Evolutionary conservation across 2,329 filamentous ascomycete species (phyloP), one percentile per base, ranked within the genome.

Genomic region (Cladophialophora chaetospira): DNA sequence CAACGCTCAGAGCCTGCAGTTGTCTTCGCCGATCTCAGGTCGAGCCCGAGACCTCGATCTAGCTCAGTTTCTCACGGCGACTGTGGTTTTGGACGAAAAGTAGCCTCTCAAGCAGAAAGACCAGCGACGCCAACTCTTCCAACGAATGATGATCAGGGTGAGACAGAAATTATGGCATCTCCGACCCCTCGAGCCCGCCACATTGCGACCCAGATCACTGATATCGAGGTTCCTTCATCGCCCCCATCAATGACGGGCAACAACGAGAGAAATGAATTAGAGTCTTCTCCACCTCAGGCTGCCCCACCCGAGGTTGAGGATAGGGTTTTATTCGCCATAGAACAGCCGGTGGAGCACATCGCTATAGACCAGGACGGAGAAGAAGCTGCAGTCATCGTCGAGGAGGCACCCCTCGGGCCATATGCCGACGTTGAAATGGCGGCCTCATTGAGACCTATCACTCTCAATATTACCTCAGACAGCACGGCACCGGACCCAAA

Each of bases 11-110:
- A 88, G 61, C 82, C 81, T 21, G 81, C 83, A 4, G 79, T 79
- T 0, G 76, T 93, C 60, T 93, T 91, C 64, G 79, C 87, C 1
- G 83, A 87, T 17, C 78, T 92, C 23, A 78, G 79, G 26, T 86
- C 85, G 1, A 86, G 80, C 60, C 75, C 79, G 28, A 62, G 44
- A 40, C 40, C 36, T n/a, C 55, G 51, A 28, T 49, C 49, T 36
- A 55, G 46, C 15, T 49, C 52, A 49, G 42, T 55, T 9, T 50
- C 19, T 50, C 53, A 52, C 26, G 51, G 45, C 36, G 51, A 60
- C 26, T 63, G 57, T 36, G 60, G 53, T 10, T 53, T 65, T 28
- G 63, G 55, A 25, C 38, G 61, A 17, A 64, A 63, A 42, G 57
- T 52, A 25, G 59, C 55, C 21, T 42, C 57, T 15, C 38, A 59